A percentile compares a stretch with the other conserved stretches of the same genome.
Evolutionary conservation across 257 asterid genomes (phyloP).

Genomic region (Asclepias syriaca): DNA sequence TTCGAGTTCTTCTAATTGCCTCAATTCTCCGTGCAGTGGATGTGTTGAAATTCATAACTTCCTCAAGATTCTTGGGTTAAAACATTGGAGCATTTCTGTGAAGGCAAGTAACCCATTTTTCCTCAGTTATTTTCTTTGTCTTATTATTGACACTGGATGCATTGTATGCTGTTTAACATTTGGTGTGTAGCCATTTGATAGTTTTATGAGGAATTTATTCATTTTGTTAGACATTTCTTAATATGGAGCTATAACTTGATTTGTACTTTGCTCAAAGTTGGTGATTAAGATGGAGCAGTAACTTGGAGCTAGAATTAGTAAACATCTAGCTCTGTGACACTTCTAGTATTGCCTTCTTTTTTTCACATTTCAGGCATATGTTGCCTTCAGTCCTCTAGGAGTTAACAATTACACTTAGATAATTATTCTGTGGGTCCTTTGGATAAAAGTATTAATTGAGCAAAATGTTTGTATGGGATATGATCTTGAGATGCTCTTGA

Average conservation of each 20-base stretch:
- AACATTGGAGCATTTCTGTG: slow-evolving; percentile 62
- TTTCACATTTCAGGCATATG: neutral
- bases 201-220: neutral
- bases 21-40: slow-evolving; percentile 49
- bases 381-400: neutral
- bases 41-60: slow-evolving; percentile 62
- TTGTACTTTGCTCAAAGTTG: neutral
- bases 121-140: neutral
- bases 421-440: neutral
- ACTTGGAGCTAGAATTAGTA: neutral
- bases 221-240: neutral
- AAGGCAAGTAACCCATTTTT: slow-evolving; percentile 41
- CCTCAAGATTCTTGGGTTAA: slow-evolving; percentile 62
- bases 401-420: too few relatives aligned
- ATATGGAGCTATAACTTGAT: neutral
- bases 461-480: neutral
- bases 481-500: neutral
- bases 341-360: neutral
- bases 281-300: neutral
- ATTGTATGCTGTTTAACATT: neutral
- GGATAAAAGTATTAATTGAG: neutral
- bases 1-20: neutral
- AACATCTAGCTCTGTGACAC: neutral
- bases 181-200: neutral
- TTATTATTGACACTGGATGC: neutral